Evolutionary conservation across 805 yeast genomes (phyloP).

Genomic region (Lipomyces japonicus): DNA sequence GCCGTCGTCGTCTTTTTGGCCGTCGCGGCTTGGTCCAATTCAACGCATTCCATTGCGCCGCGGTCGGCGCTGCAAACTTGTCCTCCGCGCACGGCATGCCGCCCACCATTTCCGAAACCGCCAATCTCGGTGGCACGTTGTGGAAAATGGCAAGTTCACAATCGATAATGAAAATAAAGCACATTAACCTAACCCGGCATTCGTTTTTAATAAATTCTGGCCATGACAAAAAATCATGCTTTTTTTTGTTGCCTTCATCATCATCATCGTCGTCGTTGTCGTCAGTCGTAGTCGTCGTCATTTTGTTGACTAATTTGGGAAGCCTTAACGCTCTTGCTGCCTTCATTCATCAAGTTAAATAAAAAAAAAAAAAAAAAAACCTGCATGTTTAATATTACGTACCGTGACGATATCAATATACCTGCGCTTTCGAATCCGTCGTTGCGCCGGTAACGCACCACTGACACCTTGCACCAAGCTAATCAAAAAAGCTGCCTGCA

Average conservation of each 20-base stretch:
- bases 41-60: too few species aligned
- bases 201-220: conserved; percentile 1
- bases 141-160: conserved; percentile 12
- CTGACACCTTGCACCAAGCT: conserved; percentile 7
- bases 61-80: conserved; percentile 7
- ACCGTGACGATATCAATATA: conserved; percentile 2
- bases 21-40: background rate
- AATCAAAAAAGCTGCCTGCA: conserved; percentile 6
- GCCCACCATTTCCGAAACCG: conserved; percentile 7
- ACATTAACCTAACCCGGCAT: background rate
- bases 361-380: too few species aligned
- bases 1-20: too few species aligned
- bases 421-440: conserved; percentile 6
- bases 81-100: conserved; percentile 7
- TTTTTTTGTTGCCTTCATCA: too few species aligned
- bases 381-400: too few species aligned
- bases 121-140: conserved; percentile 4
- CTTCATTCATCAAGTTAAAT: too few species aligned
- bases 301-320: too few species aligned
- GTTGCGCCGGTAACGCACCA: conserved; percentile 7
- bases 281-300: too few species aligned
- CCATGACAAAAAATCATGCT: conserved; percentile 8
- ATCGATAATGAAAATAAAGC: conserved; percentile 1
- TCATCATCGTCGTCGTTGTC: too few species aligned
- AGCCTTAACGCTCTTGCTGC: too few species aligned